Conservation (phyloP, 805 yeast species). For the Schwanniomyces pseudopolymorphus region DNA sequence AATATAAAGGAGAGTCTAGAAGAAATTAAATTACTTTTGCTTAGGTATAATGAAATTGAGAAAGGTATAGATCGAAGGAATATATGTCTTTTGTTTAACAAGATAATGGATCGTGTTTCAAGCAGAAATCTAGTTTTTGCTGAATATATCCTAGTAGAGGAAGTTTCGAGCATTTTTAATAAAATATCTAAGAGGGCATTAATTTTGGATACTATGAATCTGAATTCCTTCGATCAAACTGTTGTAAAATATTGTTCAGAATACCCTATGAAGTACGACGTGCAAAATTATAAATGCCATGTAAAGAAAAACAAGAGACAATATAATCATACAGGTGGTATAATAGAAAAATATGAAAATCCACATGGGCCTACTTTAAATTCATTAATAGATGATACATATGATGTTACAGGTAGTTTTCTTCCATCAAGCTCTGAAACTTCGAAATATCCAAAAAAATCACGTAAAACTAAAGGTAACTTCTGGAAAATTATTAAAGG, state of each 20-base stretch:
- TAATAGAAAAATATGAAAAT: not conserved
- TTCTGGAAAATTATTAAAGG: not conserved
- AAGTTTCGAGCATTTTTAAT: not conserved
- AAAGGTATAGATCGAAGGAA: not conserved
- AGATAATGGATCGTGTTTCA: not conserved
- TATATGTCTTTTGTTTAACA: not conserved
- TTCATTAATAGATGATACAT: too few species aligned
- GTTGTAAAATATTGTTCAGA: constrained; percentile 2
- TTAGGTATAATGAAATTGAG: not conserved
- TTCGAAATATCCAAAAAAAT: not conserved
- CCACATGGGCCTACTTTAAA: not conserved
- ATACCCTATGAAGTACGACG: not conserved
- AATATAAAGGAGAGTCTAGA: not conserved
- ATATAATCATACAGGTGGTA: not conserved
- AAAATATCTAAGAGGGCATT: not conserved
- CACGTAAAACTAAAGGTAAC: not conserved
- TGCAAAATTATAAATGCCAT: constrained; percentile 6
- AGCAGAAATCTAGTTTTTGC: not conserved
- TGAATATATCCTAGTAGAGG: not conserved
- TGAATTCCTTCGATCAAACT: constrained; percentile 1
- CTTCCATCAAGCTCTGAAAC: not conserved
- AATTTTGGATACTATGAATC: not conserved
- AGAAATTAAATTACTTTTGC: not conserved
- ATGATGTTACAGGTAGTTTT: too few species aligned
- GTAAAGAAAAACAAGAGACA: constrained; percentile 7